Evolutionary conservation across 2,329 filamentous ascomycete species (phyloP), one percentile per base, ranked within the genome.

Genomic region (Trematosphaeria pertusa): DNA sequence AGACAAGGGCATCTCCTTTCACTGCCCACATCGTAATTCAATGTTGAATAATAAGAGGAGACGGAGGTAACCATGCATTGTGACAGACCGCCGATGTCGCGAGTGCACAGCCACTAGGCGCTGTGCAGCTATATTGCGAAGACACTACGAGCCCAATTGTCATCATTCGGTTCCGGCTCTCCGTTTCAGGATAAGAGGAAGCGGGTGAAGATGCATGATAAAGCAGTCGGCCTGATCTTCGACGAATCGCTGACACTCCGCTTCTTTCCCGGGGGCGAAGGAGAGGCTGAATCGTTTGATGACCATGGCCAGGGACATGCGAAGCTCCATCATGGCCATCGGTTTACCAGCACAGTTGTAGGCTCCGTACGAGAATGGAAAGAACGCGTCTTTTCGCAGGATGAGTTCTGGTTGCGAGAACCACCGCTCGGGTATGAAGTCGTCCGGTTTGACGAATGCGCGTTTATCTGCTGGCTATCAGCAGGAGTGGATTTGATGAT

Each of bases 311-410:
- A 50, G 8, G 6, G 52, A 41, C 48, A 57, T 52, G 0, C 54
- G 45, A 17, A 57, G 12, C 21, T 52, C 44, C 34, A 57, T 43
- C 48, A 52, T 54, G 4, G 51, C 51, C n/a, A 54, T 34, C 9
- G 48, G 43, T 21, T 48, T 57, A 3, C 51, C 54, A 41, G 45
- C 37, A 31, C 37, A 28, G 12, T 28, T 28, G 24, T 28, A 28
- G 24, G 84, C 79, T 0, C 87, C 86, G 48, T 87, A 73, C 15
- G 80, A 83, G 58, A 89, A 89, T 2, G 88, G 85, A 49, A 84
- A 87, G 68, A 88, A 91, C 0, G 87, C 87, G 30, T 77, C 47
- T 46, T 39, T 53, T 17, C 48, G 36, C n/a, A 56, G 17, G n/a
- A 56, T 39, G 6, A 60, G 46, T 9, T 52, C 38, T 4, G 48